Evolutionary conservation across 306 rosid genomes (phyloP).

Genomic region (Bauhinia variegata): DNA sequence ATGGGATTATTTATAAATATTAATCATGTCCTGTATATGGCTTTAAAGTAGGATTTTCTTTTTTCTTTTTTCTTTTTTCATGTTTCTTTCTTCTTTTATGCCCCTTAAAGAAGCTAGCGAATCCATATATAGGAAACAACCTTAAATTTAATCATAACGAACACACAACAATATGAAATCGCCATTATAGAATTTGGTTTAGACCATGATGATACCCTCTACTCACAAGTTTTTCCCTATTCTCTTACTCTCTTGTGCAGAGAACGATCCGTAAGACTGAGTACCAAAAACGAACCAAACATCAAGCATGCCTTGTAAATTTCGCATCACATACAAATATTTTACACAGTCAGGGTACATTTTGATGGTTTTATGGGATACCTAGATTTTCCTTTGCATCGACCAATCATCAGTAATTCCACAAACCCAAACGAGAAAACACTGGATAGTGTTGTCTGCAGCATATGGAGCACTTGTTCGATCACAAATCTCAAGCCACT

Average conservation of each 20-base stretch:
- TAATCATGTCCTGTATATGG: no score
- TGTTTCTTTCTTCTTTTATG: no score
- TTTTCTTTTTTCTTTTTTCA: no score
- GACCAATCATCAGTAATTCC: conserved; percentile 23
- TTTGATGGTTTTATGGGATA: neutral
- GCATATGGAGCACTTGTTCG: conserved; percentile 13
- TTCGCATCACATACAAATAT: neutral
- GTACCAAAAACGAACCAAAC: neutral
- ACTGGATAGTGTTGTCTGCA: conserved; percentile 16
- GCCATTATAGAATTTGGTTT: neutral
- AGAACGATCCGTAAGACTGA: neutral
- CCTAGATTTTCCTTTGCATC: conserved; percentile 14
- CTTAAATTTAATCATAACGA: no score
- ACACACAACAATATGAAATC: no score
- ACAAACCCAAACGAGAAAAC: conserved; percentile 2
- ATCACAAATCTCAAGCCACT: conserved; percentile 3
- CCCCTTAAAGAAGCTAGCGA: no score
- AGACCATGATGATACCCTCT: neutral
- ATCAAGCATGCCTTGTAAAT: neutral
- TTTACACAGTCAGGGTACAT: neutral
- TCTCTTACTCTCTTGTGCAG: neutral
- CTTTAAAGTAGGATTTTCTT: no score
- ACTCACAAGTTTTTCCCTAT: neutral
- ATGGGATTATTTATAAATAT: no score
- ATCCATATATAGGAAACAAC: no score